Evolutionary conservation across 805 yeast genomes (phyloP).

Genomic region (Scheffersomyces amazonensis): DNA sequence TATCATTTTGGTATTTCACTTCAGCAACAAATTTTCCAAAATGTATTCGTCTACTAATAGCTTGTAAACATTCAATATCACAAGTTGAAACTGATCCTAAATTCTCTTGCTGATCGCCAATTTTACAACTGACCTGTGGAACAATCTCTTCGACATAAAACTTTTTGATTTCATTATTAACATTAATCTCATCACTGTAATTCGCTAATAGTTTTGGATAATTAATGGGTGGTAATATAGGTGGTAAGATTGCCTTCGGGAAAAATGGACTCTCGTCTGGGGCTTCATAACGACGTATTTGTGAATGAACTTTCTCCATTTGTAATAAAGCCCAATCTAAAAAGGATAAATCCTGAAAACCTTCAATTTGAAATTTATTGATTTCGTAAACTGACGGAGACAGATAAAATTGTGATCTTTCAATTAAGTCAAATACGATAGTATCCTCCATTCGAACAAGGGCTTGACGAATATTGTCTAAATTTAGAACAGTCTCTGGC

Average conservation of each 20-base stretch:
- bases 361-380: constrained; percentile 57
- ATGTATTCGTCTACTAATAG: constrained; percentile 88
- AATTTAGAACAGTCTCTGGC: constrained; percentile 77
- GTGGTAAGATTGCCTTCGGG: constrained; percentile 61
- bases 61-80: constrained; percentile 85
- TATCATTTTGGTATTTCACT: constrained; percentile 76
- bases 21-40: constrained; percentile 98
- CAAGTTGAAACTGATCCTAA: constrained; percentile 81
- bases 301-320: constrained; percentile 63
- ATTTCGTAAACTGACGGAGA: constrained; percentile 71
- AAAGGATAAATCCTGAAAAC: constrained; percentile 69
- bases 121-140: constrained; percentile 64
- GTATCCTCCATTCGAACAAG: constrained; percentile 95
- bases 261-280: constrained; percentile 94
- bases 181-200: constrained; percentile 71
- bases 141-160: constrained; percentile 73
- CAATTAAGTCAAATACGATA: constrained; percentile 87
- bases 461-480: constrained; percentile 79
- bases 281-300: constrained; percentile 84
- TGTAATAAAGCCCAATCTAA: constrained; percentile 82
- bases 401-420: constrained; percentile 81
- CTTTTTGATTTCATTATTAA: constrained; percentile 64
- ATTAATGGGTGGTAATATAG: constrained; percentile 75
- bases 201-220: constrained; percentile 79
- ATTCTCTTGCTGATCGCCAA: constrained; percentile 79